Evolutionary conservation across 2,329 filamentous ascomycete species (phyloP), one percentile per base, ranked within the genome.

Genomic region (Colletotrichum sp.): DNA sequence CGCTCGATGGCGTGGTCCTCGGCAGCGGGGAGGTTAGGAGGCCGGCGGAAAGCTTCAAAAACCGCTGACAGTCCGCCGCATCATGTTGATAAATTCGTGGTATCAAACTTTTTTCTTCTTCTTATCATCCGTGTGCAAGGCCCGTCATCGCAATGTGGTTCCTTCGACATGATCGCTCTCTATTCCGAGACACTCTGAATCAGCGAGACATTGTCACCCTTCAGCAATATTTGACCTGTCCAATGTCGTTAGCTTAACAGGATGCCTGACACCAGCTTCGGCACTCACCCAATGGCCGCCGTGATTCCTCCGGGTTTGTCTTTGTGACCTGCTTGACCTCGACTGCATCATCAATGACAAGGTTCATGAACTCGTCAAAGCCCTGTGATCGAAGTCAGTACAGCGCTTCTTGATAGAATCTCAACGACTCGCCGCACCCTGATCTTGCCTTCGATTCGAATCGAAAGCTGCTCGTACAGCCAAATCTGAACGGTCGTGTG

Each of bases 291-390:
- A 98, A 85, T 59, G 92, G 89, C 85, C 95, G 93, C 84, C 96
- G 91, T 79, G 92, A 93, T 86, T 98, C 96, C 79, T 93, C 92
- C 57, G 89, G 84, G 80, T 95, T 93, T 18, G 92, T 93, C 89
- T 98, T 98, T 78, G 94, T 96, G 71, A 95, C 89, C 83, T 95
- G 91, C 84, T 93, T 95, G 60, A 99, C 96, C 86, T 99, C 96
- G 73, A 98, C 92, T 34, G 97, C 97, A 81, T 99, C 96, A 83
- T 99, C 97, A 79, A 98, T 91, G 52, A 99, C 97, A 66, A 99
- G 89, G 87, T 99, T 99, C 96, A 99, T 98, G 88, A 99, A 99
- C 86, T 99, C 97, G 84, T 99, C 97, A 80, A 99, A 99, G 16
- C 97, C 96, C 96, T 98, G 77, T 3, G 57, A 30, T 9, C 32